Conservation (phyloP, 208 protist species). For the Crithidia acanthocephali region DNA sequence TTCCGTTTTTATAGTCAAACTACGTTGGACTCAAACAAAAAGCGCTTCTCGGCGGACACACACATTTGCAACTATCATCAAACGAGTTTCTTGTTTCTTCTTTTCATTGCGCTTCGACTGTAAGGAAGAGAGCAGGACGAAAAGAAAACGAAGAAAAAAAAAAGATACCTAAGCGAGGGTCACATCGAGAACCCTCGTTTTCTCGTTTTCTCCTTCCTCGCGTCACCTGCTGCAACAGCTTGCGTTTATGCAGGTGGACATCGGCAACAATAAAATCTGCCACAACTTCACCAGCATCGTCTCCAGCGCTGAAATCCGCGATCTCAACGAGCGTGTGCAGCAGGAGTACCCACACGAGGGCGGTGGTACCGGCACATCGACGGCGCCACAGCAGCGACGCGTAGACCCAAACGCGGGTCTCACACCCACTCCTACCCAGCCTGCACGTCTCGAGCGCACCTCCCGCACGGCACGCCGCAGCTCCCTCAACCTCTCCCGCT, state of each 20-base stretch:
- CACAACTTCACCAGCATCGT: constrained; percentile 44
- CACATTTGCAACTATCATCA: no score
- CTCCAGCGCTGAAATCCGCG: constrained; percentile 29
- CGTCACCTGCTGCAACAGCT: neutral
- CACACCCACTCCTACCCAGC: neutral
- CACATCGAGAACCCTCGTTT: no score
- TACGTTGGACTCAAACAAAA: no score
- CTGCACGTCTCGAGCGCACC: neutral
- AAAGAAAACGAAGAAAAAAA: no score
- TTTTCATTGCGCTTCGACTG: no score
- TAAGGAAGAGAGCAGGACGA: no score
- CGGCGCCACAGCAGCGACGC: constrained; percentile 10
- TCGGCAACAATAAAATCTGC: constrained; percentile 55
- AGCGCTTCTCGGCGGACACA: no score
- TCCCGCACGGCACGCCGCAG: neutral
- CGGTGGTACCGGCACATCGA: neutral
- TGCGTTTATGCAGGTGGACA: constrained; percentile 38
- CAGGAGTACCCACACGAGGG: constrained; percentile 19
- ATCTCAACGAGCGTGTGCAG: constrained; percentile 32
- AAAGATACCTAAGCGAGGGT: no score
- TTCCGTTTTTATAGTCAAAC: no score
- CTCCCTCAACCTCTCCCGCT: constrained; percentile 24
- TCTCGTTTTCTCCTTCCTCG: neutral
- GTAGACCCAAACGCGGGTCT: constrained; percentile 10
- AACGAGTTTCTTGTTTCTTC: no score